These are phyloP conservation scores for Neurospora sp. DNA, from an alignment of 495 filamentous ascomycete species.

Conservation along the genomic window DNA sequence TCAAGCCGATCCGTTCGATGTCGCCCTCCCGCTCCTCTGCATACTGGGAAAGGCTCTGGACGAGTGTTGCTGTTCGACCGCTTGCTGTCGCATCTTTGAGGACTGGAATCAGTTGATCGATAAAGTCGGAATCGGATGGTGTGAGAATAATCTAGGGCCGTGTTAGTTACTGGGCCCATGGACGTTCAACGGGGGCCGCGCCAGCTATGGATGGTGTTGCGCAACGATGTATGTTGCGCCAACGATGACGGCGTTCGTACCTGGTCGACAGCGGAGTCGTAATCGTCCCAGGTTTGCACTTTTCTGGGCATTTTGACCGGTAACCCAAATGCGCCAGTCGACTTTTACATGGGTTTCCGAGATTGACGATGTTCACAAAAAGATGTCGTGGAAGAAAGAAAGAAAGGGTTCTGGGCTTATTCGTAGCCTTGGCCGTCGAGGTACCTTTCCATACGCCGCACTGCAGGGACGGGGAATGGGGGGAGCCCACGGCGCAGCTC, in stretches of 20 bases:
- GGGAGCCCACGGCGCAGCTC: not conserved
- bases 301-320: slow-evolving; percentile 33
- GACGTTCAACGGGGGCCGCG: not conserved
- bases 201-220: not conserved
- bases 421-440: not conserved
- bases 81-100: slow-evolving; percentile 79
- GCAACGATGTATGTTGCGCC: not conserved
- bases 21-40: slow-evolving; percentile 78
- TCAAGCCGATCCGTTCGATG: slow-evolving; percentile 90
- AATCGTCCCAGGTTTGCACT: slow-evolving; percentile 42
- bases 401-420: not conserved
- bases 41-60: slow-evolving; percentile 69
- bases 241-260: slow-evolving; percentile 14
- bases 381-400: not conserved
- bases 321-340: not conserved
- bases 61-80: slow-evolving; percentile 61
- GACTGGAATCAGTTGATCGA: slow-evolving; percentile 87
- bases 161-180: not conserved
- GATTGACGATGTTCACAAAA: not conserved
- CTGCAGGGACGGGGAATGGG: not conserved
- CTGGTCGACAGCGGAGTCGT: slow-evolving; percentile 43
- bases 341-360: not conserved
- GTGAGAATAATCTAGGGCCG: slow-evolving; percentile 72
- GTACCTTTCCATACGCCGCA: not conserved
- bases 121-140: slow-evolving; percentile 83